phyloP scores from a whole-genome alignment of 306 rosid genomes.

The Betula pendula region DNA sequence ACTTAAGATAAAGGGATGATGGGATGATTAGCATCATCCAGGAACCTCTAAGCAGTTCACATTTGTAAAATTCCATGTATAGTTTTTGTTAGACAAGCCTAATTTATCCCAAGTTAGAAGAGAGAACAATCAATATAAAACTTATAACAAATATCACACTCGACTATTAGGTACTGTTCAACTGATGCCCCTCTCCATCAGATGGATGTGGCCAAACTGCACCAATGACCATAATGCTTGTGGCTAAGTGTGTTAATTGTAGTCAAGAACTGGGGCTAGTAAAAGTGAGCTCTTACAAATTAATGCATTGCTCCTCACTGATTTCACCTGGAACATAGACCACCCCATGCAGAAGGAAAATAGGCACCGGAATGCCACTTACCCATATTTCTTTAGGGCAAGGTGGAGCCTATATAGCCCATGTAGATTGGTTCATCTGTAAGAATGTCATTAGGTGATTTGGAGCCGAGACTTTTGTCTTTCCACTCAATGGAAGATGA shows the following conservation, averaged over 20 bases:
- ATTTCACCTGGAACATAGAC: neutral
- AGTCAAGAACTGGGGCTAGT: neutral
- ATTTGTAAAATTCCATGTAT: neutral
- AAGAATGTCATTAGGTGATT: neutral
- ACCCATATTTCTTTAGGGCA: neutral
- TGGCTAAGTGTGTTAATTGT: neutral
- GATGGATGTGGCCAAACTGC: neutral
- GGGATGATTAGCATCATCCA: neutral
- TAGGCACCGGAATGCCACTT: neutral
- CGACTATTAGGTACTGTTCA: neutral
- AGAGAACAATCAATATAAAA: neutral
- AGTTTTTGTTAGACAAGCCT: neutral
- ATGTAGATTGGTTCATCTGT: neutral
- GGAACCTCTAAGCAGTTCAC: neutral
- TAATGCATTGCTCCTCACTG: neutral
- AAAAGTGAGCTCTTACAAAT: neutral
- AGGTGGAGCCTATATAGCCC: neutral
- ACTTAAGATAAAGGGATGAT: neutral
- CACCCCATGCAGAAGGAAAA: neutral
- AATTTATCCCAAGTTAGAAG: neutral
- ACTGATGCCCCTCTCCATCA: neutral
- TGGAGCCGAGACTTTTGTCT: neutral
- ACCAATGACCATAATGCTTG: neutral
- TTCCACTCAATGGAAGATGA: neutral
- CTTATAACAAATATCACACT: neutral